Percentiles rank a stretch among this genome's conserved stretches.
Evolutionary conservation across 2,329 filamentous ascomycete species (phyloP).

Genomic region (Colletotrichum sansevieriae): DNA sequence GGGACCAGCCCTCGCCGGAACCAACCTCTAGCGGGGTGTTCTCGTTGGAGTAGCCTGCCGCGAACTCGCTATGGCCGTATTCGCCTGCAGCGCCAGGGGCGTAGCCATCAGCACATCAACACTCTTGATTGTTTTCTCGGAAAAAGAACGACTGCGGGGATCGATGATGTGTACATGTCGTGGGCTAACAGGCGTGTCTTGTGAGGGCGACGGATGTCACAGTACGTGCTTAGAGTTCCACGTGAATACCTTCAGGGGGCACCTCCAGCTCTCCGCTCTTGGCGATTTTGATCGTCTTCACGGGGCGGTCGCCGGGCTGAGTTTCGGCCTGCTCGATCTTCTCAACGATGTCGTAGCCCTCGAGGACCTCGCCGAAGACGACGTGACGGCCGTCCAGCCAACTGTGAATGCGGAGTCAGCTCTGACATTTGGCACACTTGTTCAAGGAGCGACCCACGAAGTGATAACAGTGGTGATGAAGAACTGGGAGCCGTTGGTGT

Average conservation of each 20-base stretch:
- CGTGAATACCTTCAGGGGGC: conserved; percentile 91
- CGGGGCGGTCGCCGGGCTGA: conserved; percentile 75
- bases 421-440: background rate
- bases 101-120: conserved; percentile 53
- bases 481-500: conserved; percentile 92
- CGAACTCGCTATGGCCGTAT: conserved; percentile 54
- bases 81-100: conserved; percentile 48
- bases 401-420: conserved; percentile 52
- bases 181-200: conserved; percentile 18
- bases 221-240: conserved; percentile 78
- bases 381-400: conserved; percentile 90
- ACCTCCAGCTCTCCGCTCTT: conserved; percentile 89
- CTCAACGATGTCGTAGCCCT: conserved; percentile 85
- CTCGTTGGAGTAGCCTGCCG: conserved; percentile 53
- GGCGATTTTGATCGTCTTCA: conserved; percentile 77
- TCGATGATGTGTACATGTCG: conserved; percentile 20
- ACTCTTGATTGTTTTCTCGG: conserved; percentile 35
- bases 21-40: conserved; percentile 46
- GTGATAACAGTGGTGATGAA: conserved; percentile 90
- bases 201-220: conserved; percentile 35
- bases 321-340: conserved; percentile 82
- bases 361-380: conserved; percentile 89
- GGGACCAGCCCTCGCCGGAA: conserved; percentile 55
- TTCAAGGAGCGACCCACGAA: conserved; percentile 64
- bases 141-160: conserved; percentile 21